Evolutionary conservation across 805 yeast species (phyloP).

Genomic region (Lachancea kluyveri): DNA sequence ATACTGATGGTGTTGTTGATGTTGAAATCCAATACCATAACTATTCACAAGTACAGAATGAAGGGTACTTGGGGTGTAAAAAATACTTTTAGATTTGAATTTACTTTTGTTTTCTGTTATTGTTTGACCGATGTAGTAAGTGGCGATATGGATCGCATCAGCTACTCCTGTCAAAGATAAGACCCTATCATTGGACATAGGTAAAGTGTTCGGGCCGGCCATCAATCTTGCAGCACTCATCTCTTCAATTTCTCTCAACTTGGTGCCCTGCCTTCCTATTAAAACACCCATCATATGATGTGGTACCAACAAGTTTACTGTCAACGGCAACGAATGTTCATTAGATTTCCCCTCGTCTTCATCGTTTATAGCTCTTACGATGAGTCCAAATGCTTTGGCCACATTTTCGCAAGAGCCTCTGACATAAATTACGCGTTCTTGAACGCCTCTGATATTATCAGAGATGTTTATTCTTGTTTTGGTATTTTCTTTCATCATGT

Average conservation of each 20-base stretch:
- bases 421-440: conserved; percentile 69
- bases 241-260: conserved; percentile 76
- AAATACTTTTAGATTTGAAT: conserved; percentile 42
- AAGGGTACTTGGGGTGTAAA: conserved; percentile 27
- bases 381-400: conserved; percentile 75
- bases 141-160: conserved; percentile 81
- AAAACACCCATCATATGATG: conserved; percentile 75
- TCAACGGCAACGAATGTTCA: conserved; percentile 50
- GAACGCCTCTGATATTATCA: conserved; percentile 63
- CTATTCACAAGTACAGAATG: conserved; percentile 22
- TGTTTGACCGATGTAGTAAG: conserved; percentile 66
- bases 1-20: conserved; percentile 26
- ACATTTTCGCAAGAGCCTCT: conserved; percentile 72
- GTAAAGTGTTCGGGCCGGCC: conserved; percentile 67
- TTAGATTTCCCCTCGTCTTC: conserved; percentile 50
- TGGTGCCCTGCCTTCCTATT: conserved; percentile 70
- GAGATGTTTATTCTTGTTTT: conserved; percentile 63
- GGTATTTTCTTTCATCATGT: conserved; percentile 56
- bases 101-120: conserved; percentile 46
- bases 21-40: conserved; percentile 13
- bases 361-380: conserved; percentile 49
- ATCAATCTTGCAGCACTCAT: conserved; percentile 69
- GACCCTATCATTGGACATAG: conserved; percentile 72
- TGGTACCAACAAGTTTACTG: conserved; percentile 61
- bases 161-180: conserved; percentile 71